Percentiles rank a stretch among this genome's conserved stretches.
These are phyloP conservation scores for Lizanozyma gosingica DNA, from an alignment of 1,139 yeast genomes.

Conservation along the genomic window DNA sequence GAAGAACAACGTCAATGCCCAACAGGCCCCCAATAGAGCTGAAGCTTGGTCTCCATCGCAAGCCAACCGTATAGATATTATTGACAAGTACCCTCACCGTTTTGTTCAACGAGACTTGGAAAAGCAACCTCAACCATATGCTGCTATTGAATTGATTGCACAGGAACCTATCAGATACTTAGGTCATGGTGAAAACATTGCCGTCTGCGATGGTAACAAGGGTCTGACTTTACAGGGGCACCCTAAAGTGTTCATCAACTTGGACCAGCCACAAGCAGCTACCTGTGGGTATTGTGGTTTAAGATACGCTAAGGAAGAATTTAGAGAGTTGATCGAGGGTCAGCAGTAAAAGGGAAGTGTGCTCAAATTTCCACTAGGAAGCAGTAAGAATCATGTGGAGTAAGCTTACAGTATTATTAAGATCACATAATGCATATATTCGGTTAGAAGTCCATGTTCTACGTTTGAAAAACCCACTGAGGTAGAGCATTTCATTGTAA, in stretches of 20 bases:
- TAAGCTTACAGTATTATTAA: neutral
- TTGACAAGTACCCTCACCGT: constrained; percentile 48
- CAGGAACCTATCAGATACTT: constrained; percentile 64
- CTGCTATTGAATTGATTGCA: constrained; percentile 78
- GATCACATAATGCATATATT: neutral
- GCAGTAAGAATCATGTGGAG: neutral
- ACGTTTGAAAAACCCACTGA: no score
- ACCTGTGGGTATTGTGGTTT: constrained; percentile 78
- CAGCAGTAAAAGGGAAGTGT: constrained; percentile 3
- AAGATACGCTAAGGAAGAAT: constrained; percentile 50
- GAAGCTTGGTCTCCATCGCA: constrained; percentile 69
- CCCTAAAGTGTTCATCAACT: constrained; percentile 74
- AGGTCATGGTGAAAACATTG: constrained; percentile 43
- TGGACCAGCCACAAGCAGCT: constrained; percentile 64
- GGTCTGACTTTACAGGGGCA: constrained; percentile 69
- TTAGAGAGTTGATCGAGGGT: constrained; percentile 28
- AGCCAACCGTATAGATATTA: constrained; percentile 49
- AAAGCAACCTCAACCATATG: constrained; percentile 69
- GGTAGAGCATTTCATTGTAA: no score
- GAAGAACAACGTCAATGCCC: constrained; percentile 22
- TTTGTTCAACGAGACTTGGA: constrained; percentile 65
- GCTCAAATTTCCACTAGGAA: neutral
- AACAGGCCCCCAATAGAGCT: constrained; percentile 71
- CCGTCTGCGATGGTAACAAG: constrained; percentile 80
- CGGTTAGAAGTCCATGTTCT: no score